These are phyloP conservation scores for Wolfiporia cocos DNA, from an alignment of 1,284 basidiomycete species.

Conservation along the genomic window DNA sequence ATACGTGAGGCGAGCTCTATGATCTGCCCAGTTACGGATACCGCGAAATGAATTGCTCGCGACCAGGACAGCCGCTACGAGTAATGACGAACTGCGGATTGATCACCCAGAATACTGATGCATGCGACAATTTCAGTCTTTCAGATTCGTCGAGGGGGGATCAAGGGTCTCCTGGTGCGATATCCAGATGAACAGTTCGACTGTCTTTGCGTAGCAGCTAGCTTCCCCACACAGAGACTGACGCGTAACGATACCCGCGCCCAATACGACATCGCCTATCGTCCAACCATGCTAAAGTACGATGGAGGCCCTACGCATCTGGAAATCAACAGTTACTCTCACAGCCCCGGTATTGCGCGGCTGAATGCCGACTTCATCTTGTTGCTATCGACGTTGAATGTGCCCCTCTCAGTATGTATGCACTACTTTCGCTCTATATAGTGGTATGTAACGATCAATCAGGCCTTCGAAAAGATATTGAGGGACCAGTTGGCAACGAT, in stretches of 20 bases:
- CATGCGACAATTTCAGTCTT: slow-evolving; percentile 10
- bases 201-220: too few relatives aligned
- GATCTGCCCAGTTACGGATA: too few relatives aligned
- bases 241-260: too few relatives aligned
- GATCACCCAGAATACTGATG: not conserved
- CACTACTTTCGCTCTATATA: too few relatives aligned
- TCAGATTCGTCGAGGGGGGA: slow-evolving; percentile 17
- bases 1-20: too few relatives aligned
- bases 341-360: slow-evolving; percentile 10
- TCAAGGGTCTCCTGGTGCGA: slow-evolving; percentile 17
- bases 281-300: slow-evolving; percentile 18
- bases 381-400: slow-evolving; percentile 12
- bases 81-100: too few relatives aligned
- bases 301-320: slow-evolving; percentile 15
- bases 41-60: too few relatives aligned
- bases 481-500: slow-evolving; percentile 17
- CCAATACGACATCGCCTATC: slow-evolving; percentile 12
- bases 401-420: slow-evolving; percentile 5
- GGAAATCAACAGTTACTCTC: slow-evolving; percentile 15
- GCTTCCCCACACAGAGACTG: too few relatives aligned
- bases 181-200: slow-evolving; percentile 17
- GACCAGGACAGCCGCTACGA: too few relatives aligned
- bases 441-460: too few relatives aligned
- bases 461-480: slow-evolving; percentile 13
- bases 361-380: slow-evolving; percentile 14